Base-by-base conservation (phyloP, 1,284 basidiomycete species). In the Ceratobasidium sp. region DNA sequence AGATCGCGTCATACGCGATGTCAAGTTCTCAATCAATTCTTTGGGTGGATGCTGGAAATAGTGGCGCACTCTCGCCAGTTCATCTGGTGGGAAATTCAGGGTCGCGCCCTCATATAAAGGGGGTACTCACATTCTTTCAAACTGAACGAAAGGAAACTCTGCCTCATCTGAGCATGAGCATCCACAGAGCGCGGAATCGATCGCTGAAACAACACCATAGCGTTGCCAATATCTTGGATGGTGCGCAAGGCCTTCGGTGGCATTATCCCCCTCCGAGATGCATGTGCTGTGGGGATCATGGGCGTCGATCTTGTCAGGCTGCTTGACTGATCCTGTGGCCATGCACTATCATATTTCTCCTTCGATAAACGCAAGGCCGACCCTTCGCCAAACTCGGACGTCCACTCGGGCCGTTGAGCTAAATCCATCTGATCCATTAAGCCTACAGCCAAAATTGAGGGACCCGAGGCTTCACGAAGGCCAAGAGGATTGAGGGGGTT, bases 281-380 rank as follows among this genome's bases (percentile, higher is more conserved):
- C 20, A 29, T 10, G 35, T 47, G 42, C 7, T 12, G 3, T 29
- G 1, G 13, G 25, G 2, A 47, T 2, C n/a, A 8, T 22, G 22
- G 22, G 52, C 12, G 50, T 31, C 20, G 62, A 27, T n/a, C 27
- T 35, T 3, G n/a, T 27, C 20, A 54, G 62, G 40, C 62, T 54
- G 20, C 54, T 22, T 25, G 50, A 67, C 12, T 54, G 62, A 17
- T 45, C 29, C 62, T 67, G 62, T 13, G 62, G 62, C 62, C 62
- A 67, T n/a, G 32, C 17, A 4, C 45, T 20, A 27, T 67, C 38
- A 29, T 54, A 67, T 10, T 25, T 4, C 6, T 17, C 17, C 38
- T 7, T 12, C 10, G 45, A 12, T 47, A 12, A 20, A 10, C 10
- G 10, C n/a, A 20, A 47, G 22, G 10, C 22, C 22, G 45, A 20